Evolutionary conservation across 2,329 filamentous ascomycete genomes (phyloP).

Genomic region (Sporothrix variecibatus): DNA sequence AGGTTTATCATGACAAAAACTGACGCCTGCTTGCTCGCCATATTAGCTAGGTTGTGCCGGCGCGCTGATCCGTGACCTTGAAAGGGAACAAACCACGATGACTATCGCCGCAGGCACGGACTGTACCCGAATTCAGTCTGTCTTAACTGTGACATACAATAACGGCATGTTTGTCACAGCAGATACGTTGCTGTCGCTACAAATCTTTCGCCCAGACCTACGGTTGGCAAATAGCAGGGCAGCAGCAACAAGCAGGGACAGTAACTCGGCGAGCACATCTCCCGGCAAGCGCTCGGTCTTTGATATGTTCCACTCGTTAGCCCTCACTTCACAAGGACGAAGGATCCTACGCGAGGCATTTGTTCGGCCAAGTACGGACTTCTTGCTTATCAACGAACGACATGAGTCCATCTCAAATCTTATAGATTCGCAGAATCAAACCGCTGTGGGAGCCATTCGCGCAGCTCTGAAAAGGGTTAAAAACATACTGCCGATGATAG

Average conservation of each 20-base stretch:
- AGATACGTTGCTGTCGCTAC: conserved; percentile 78
- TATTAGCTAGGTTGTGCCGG: conserved; percentile 75
- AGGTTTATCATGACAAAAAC: too few species aligned
- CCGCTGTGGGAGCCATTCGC: conserved; percentile 55
- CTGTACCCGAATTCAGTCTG: conserved; percentile 60
- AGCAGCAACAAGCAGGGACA: conserved; percentile 59
- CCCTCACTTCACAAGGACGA: conserved; percentile 78
- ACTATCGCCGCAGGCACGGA: background rate
- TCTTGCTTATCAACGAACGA: conserved; percentile 68
- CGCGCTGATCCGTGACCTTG: conserved; percentile 78
- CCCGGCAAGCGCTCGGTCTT: conserved; percentile 86
- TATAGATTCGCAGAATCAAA: conserved; percentile 65
- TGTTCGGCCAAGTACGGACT: conserved; percentile 71
- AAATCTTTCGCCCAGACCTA: conserved; percentile 85
- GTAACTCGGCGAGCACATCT: conserved; percentile 44
- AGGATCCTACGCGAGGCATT: conserved; percentile 75
- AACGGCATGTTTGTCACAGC: conserved; percentile 74
- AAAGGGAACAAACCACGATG: conserved; percentile 54
- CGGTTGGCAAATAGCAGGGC: conserved; percentile 69
- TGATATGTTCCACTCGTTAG: conserved; percentile 75
- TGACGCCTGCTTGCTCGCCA: background rate
- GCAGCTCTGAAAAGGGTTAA: conserved; percentile 69
- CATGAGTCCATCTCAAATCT: conserved; percentile 70
- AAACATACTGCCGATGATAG: conserved; percentile 70
- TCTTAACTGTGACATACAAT: conserved; percentile 75